A percentile compares a stretch with the other conserved stretches of the same genome.
Conservation (phyloP, 1,284 basidiomycete species). For the Boletus semigastroideus region DNA sequence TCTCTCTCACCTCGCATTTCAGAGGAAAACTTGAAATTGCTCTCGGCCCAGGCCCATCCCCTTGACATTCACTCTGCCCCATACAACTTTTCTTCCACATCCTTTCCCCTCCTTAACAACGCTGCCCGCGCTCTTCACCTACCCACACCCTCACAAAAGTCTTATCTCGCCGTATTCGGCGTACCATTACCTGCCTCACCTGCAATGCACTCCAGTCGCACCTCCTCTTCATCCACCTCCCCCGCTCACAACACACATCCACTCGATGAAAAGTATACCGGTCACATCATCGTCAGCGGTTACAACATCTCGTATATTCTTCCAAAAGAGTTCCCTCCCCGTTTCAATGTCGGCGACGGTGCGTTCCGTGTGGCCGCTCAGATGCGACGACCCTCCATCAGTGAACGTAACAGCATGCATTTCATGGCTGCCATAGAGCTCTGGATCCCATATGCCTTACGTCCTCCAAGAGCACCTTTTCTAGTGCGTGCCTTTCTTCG, state of each 20-base stretch:
- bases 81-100: constrained; percentile 67
- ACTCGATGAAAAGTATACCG: constrained; percentile 66
- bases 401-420: constrained; percentile 56
- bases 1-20: constrained; percentile 3
- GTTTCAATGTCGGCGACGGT: constrained; percentile 37
- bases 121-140: constrained; percentile 69
- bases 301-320: constrained; percentile 75
- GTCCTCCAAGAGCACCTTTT: constrained; percentile 68
- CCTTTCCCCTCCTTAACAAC: constrained; percentile 63
- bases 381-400: constrained; percentile 52
- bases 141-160: constrained; percentile 55
- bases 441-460: constrained; percentile 66
- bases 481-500: constrained; percentile 45
- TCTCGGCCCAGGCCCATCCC: constrained; percentile 71
- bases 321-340: constrained; percentile 67
- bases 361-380: constrained; percentile 33
- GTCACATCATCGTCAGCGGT: constrained; percentile 70
- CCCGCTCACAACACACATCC: constrained; percentile 35
- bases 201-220: constrained; percentile 39
- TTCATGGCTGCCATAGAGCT: constrained; percentile 79
- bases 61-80: constrained; percentile 66
- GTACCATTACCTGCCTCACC: constrained; percentile 37
- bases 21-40: constrained; percentile 78
- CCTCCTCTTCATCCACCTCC: constrained; percentile 28
- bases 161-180: constrained; percentile 57